These are phyloP conservation scores for Colletotrichum sp. DNA, from an alignment of 2,329 filamentous ascomycete genomes.

Conservation along the genomic window DNA sequence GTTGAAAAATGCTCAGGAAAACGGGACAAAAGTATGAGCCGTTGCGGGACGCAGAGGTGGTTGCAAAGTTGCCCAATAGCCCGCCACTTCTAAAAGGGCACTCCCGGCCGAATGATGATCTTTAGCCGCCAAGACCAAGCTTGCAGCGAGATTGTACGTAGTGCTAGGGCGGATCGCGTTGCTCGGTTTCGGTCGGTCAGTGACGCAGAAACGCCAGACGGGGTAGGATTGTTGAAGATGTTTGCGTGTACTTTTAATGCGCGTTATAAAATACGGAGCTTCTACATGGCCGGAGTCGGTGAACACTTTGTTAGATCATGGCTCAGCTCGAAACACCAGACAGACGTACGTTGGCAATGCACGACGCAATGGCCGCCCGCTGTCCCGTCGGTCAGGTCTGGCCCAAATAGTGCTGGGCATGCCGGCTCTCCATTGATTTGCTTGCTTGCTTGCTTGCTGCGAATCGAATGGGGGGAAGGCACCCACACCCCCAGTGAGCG, in stretches of 20 bases:
- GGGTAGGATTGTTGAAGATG: background rate
- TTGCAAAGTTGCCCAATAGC: background rate
- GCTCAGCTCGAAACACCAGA: conserved; percentile 21
- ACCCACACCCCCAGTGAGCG: background rate
- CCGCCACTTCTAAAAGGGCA: background rate
- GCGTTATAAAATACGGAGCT: conserved; percentile 8
- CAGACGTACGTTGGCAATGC: conserved; percentile 14
- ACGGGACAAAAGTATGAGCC: background rate
- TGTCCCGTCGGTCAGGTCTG: conserved; percentile 16
- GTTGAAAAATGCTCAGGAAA: background rate
- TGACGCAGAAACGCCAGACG: background rate
- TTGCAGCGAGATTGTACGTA: background rate
- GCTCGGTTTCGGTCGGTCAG: background rate
- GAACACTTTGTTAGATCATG: conserved; percentile 16
- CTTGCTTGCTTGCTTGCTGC: background rate
- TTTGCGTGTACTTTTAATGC: conserved; percentile 5
- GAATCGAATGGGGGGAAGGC: background rate
- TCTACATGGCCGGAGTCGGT: conserved; percentile 18
- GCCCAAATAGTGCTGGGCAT: background rate
- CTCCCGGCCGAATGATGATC: background rate
- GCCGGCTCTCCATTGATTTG: background rate
- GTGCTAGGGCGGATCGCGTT: background rate
- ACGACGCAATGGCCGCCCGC: conserved; percentile 17
- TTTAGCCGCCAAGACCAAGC: background rate
- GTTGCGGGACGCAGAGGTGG: background rate